Conservation (phyloP, 2,329 filamentous ascomycete species). For the Cladosporium sp. region DNA sequence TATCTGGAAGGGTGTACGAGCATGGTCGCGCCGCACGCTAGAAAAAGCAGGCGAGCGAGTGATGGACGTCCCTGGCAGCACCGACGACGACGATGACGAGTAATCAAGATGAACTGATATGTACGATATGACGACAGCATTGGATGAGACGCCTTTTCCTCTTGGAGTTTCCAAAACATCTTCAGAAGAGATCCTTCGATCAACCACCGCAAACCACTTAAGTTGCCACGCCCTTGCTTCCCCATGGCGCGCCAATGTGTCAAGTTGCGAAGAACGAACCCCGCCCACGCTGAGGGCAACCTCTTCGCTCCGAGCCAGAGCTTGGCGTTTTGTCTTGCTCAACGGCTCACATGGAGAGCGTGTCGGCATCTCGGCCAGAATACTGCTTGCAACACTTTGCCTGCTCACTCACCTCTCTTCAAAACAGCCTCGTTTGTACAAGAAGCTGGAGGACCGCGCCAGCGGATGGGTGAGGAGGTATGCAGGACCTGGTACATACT, state of each 20-base stretch:
- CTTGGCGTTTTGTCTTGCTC: constrained; percentile 21
- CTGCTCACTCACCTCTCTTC: constrained; percentile 12
- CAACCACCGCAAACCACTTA: constrained; percentile 77
- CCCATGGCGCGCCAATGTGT: constrained; percentile 93
- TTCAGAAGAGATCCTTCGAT: background rate
- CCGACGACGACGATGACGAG: constrained; percentile 59
- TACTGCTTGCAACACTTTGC: background rate
- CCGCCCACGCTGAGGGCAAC: constrained; percentile 14
- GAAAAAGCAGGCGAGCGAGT: constrained; percentile 78
- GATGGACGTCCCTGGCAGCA: constrained; percentile 73
- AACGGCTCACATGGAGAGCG: constrained; percentile 15
- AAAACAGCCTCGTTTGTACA: constrained; percentile 6
- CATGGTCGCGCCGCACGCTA: constrained; percentile 71
- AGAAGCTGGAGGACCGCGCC: constrained; percentile 11
- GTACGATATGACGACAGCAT: constrained; percentile 19
- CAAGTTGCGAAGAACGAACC: constrained; percentile 81
- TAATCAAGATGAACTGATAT: constrained; percentile 26
- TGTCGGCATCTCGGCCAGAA: constrained; percentile 13
- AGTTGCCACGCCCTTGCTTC: constrained; percentile 77
- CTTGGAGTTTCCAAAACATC: background rate
- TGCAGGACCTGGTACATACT: constrained; percentile 10
- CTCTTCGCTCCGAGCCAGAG: constrained; percentile 8
- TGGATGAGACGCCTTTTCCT: background rate
- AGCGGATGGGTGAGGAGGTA: constrained; percentile 4
- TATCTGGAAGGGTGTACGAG: constrained; percentile 79